Percentiles rank a stretch among this genome's conserved stretches.
These are phyloP conservation scores for Oryza brachyantha DNA, from an alignment of 176 grass and related monocot genomes.

Conservation along the genomic window DNA sequence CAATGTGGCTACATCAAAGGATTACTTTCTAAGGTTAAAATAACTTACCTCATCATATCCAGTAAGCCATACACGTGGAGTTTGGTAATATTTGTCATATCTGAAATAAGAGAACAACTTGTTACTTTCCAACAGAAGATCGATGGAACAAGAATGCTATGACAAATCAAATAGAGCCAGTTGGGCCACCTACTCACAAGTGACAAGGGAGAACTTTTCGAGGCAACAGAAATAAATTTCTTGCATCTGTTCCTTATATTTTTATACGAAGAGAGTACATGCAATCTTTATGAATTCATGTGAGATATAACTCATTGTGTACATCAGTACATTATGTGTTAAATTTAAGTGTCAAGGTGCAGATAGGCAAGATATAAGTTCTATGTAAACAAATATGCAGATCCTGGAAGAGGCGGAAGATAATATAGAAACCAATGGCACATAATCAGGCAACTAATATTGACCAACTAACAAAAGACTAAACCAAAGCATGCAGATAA, in stretches of 20 bases:
- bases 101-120: constrained; percentile 46
- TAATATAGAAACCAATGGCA: background rate
- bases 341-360: background rate
- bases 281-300: constrained; percentile 2
- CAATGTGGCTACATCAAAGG: background rate
- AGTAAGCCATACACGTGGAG: constrained; percentile 96
- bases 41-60: constrained; percentile 94
- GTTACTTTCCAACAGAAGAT: background rate
- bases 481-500: constrained; percentile 7
- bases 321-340: background rate
- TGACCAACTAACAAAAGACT: constrained; percentile 5
- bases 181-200: background rate
- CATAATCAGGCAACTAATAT: constrained; percentile 1
- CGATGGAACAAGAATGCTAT: background rate
- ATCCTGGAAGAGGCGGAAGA: background rate
- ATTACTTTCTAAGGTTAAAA: constrained; percentile 3
- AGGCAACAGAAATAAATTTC: constrained; percentile 1
- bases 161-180: background rate
- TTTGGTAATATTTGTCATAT: constrained; percentile 97
- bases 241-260: background rate
- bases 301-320: background rate
- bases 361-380: background rate
- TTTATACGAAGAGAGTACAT: background rate
- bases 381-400: background rate
- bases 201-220: background rate